A percentile compares a stretch with the other conserved stretches of the same genome.
phyloP scores from a whole-genome alignment of 2,329 filamentous ascomycete genomes.

The Aspergillus proliferans region DNA sequence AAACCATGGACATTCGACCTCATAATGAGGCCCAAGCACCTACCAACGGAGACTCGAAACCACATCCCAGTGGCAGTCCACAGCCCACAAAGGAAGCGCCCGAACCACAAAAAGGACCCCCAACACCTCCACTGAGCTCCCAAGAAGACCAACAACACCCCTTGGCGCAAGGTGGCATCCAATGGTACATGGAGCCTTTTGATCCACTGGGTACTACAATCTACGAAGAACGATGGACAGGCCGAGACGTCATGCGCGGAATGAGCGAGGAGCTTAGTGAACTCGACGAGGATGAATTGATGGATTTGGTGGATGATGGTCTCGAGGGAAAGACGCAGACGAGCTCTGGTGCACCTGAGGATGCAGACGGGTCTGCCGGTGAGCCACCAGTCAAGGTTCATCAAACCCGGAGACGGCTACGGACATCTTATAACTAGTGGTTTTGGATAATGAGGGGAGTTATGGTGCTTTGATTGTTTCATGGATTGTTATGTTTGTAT shows the following conservation, averaged over 20 bases:
- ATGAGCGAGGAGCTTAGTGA: slow-evolving; percentile 87
- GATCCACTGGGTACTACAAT: slow-evolving; percentile 74
- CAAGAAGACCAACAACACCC: slow-evolving; percentile 41
- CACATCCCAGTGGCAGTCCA: slow-evolving; percentile 14
- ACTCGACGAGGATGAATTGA: slow-evolving; percentile 83
- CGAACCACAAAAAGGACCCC: slow-evolving; percentile 19
- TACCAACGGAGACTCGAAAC: slow-evolving; percentile 24
- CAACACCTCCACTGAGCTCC: slow-evolving; percentile 37
- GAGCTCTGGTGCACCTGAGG: slow-evolving; percentile 10
- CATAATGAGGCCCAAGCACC: slow-evolving; percentile 18
- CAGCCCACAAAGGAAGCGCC: slow-evolving; percentile 44
- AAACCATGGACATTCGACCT: slow-evolving; percentile 9
- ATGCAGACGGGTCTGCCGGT: neutral
- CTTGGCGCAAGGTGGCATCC: slow-evolving; percentile 67
- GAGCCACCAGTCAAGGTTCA: slow-evolving; percentile 17
- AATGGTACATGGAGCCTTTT: slow-evolving; percentile 82
- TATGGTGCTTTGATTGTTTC: slow-evolving; percentile 6
- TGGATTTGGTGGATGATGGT: slow-evolving; percentile 58
- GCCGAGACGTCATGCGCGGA: slow-evolving; percentile 61
- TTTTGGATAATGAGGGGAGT: slow-evolving; percentile 18
- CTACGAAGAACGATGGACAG: slow-evolving; percentile 67
- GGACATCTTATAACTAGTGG: too few relatives aligned
- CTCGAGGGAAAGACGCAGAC: slow-evolving; percentile 12
- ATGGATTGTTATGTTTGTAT: too few relatives aligned
- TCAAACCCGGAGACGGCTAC: slow-evolving; percentile 23